Base-by-base conservation (phyloP, 2,329 filamentous ascomycete species). In the Colletotrichum melonis region DNA sequence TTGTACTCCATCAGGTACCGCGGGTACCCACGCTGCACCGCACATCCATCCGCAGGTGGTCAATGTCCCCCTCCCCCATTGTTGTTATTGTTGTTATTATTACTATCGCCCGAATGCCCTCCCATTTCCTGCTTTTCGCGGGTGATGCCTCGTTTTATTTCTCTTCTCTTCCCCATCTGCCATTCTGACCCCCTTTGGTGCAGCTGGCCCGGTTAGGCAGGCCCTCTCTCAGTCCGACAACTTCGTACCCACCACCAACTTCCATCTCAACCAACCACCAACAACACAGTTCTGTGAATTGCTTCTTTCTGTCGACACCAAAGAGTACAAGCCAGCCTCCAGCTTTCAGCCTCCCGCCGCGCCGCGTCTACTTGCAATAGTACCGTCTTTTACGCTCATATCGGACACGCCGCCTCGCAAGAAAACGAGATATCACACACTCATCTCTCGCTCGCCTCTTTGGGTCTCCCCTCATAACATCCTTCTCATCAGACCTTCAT, bases 51-150 rank as follows among this genome's bases (percentile, higher is more conserved):
- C 30, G 30, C 30, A 32, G 30, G 35, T 63, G 59, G 38, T 42
- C 30, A 64, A 55, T 26, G 62, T 19, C 52, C 16, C 52, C 52
- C 22, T n/a, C 52, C 52, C 22, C 19, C 52, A 54, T 49, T 60
- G 35, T 58, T 60, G 32, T 70, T 73, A 30, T 73, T 73, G 22
- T 73, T 70, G 56, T 65, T 69, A 70, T 70, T 73, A 73, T 71
- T 65, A 73, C 66, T 65, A 65, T 38, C 38, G 32, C 67, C 56
- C 67, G 60, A 73, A 73, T 73, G 30, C 62, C 71, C 71, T 71
- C 71, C 56, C 35, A 35, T 46, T 35, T 30, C 28, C 22, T 9
- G 26, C 28, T 66, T 56, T 24, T 16, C 38, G 35, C 67, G 55
- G 28, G 35, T 71, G 55, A 38, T 66, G 62, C 56, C 62, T 57